Evolutionary conservation across 495 filamentous ascomycete species (phyloP).

Genomic region (Haplographium delicatum): DNA sequence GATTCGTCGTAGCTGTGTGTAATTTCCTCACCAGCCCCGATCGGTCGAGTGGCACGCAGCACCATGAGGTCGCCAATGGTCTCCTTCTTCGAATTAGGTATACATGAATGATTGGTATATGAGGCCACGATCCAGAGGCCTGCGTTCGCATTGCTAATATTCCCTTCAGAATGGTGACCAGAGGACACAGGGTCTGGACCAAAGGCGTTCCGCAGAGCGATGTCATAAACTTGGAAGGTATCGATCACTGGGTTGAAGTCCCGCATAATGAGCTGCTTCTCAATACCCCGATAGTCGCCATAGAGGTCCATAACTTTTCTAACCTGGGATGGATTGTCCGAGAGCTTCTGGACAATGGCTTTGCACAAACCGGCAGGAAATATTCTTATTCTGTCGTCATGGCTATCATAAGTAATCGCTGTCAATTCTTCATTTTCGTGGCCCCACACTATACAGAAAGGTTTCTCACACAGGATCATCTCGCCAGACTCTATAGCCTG

Average conservation of each 20-base stretch:
- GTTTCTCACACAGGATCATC: constrained; percentile 50
- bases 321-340: constrained; percentile 43
- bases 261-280: constrained; percentile 27
- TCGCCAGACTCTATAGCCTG: constrained; percentile 43
- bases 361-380: constrained; percentile 36
- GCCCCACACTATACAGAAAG: constrained; percentile 37
- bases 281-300: constrained; percentile 30
- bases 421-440: constrained; percentile 25
- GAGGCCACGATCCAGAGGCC: constrained; percentile 51
- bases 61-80: constrained; percentile 58
- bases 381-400: constrained; percentile 27
- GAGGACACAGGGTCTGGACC: constrained; percentile 16
- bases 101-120: constrained; percentile 52
- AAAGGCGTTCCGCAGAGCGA: constrained; percentile 34
- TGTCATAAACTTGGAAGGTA: constrained; percentile 34
- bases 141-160: constrained; percentile 26
- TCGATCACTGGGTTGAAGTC: constrained; percentile 36
- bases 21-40: constrained; percentile 46
- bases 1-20: constrained; percentile 28
- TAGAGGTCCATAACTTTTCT: constrained; percentile 36
- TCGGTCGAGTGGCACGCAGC: constrained; percentile 42
- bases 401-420: constrained; percentile 18
- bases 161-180: constrained; percentile 16
- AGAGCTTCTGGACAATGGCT: constrained; percentile 38
- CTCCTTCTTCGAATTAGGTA: constrained; percentile 36